phyloP scores from a whole-genome alignment of 306 rosid species.

The Bauhinia variegata region DNA sequence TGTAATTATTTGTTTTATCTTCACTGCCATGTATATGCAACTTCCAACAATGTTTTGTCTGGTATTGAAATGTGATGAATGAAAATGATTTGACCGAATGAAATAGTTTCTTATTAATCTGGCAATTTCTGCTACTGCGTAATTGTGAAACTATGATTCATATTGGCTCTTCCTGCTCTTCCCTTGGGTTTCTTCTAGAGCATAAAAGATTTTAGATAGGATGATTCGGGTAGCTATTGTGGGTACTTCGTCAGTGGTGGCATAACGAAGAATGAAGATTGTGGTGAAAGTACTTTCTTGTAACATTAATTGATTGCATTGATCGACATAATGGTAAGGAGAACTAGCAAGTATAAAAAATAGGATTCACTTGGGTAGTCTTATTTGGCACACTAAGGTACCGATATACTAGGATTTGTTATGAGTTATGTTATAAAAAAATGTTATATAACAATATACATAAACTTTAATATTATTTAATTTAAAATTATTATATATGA shows the following conservation, averaged over 20 bases:
- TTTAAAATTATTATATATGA: too few relatives aligned
- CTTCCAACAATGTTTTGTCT: conserved; percentile 9
- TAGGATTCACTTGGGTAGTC: too few relatives aligned
- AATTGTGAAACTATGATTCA: neutral
- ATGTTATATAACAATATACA: too few relatives aligned
- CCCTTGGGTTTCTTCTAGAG: neutral
- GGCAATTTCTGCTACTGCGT: conserved; percentile 11
- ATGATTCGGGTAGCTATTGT: conserved; percentile 11
- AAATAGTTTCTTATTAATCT: neutral
- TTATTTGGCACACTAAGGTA: too few relatives aligned
- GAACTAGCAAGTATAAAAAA: conserved; percentile 2
- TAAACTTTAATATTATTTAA: too few relatives aligned
- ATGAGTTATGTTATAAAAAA: too few relatives aligned
- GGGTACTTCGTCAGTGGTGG: conserved; percentile 23
- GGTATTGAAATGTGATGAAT: conserved; percentile 4
- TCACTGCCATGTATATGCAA: neutral
- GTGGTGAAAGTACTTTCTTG: neutral
- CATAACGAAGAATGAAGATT: conserved; percentile 21
- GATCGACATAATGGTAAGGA: conserved; percentile 4
- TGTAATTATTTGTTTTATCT: neutral
- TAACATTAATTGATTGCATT: conserved; percentile 4
- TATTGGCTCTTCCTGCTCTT: neutral
- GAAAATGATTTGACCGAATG: neutral
- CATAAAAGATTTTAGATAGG: neutral
- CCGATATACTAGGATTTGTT: too few relatives aligned